Percentiles rank a stretch among this genome's conserved stretches.
phyloP scores from a whole-genome alignment of 2,329 filamentous ascomycete species.

The Fusarium torulosum region DNA sequence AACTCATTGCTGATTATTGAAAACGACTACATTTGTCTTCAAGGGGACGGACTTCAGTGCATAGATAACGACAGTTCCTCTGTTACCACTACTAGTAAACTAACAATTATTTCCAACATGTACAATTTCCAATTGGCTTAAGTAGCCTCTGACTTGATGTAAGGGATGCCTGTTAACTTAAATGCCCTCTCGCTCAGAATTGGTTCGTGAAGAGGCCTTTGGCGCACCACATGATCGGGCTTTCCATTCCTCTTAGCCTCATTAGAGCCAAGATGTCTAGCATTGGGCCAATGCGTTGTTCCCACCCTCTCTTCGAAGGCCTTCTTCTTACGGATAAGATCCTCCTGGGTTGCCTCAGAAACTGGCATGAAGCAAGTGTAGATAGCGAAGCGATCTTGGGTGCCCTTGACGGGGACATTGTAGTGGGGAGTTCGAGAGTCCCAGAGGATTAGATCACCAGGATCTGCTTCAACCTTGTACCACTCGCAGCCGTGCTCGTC shows the following conservation, averaged over 20 bases:
- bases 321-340: slow-evolving; percentile 57
- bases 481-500: slow-evolving; percentile 50
- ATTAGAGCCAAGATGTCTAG: slow-evolving; percentile 34
- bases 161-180: slow-evolving; percentile 45
- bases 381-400: slow-evolving; percentile 55
- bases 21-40: too few species aligned
- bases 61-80: neutral
- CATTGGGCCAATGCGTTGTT: slow-evolving; percentile 60
- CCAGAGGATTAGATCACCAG: slow-evolving; percentile 59
- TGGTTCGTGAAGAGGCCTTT: slow-evolving; percentile 37
- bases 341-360: slow-evolving; percentile 48
- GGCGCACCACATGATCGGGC: slow-evolving; percentile 35
- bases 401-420: slow-evolving; percentile 53
- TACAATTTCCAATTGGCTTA: neutral
- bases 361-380: slow-evolving; percentile 48
- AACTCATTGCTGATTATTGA: too few species aligned
- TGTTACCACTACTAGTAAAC: neutral
- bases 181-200: slow-evolving; percentile 34
- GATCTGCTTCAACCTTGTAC: slow-evolving; percentile 57
- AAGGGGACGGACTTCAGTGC: too few species aligned
- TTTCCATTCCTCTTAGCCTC: slow-evolving; percentile 40
- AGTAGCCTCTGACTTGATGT: slow-evolving; percentile 25
- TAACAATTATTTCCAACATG: neutral
- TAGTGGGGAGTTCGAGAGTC: slow-evolving; percentile 57
- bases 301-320: slow-evolving; percentile 55